Evolutionary conservation across 805 yeast species (phyloP).

Genomic region (Starmerella bombi): DNA sequence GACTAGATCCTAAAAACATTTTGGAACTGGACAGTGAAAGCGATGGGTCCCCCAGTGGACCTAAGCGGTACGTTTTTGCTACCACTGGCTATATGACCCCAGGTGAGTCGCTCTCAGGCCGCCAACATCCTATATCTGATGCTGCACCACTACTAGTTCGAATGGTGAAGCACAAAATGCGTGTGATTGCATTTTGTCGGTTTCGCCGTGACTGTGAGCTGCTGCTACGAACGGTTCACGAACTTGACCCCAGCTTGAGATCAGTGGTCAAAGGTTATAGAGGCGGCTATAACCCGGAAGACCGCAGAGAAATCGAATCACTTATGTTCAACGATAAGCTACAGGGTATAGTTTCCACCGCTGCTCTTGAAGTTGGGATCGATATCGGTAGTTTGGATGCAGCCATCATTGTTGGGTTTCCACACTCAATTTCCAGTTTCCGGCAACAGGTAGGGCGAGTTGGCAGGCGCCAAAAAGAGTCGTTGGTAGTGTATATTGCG

Average conservation of each 20-base stretch:
- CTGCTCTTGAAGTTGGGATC: constrained; percentile 89
- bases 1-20: constrained; percentile 29
- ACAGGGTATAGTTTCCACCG: constrained; percentile 81
- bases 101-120: constrained; percentile 41
- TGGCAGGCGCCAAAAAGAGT: constrained; percentile 71
- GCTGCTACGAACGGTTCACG: constrained; percentile 68
- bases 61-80: constrained; percentile 67
- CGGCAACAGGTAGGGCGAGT: constrained; percentile 97
- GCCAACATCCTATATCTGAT: constrained; percentile 61
- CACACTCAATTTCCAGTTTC: constrained; percentile 69
- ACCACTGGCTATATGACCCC: constrained; percentile 62
- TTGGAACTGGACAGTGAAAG: constrained; percentile 25
- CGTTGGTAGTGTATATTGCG: constrained; percentile 73
- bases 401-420: constrained; percentile 86
- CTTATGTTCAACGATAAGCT: constrained; percentile 83
- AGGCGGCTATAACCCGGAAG: constrained; percentile 84
- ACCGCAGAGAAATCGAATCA: constrained; percentile 73
- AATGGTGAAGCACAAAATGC: constrained; percentile 47
- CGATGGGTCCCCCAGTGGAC: constrained; percentile 86
- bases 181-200: constrained; percentile 83
- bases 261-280: constrained; percentile 41
- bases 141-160: constrained; percentile 63
- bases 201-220: constrained; percentile 78
- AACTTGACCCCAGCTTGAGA: constrained; percentile 28
- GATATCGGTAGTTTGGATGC: constrained; percentile 90